Conservation (phyloP, 345 rosid species). For the Eucalyptus tenuipes region DNA sequence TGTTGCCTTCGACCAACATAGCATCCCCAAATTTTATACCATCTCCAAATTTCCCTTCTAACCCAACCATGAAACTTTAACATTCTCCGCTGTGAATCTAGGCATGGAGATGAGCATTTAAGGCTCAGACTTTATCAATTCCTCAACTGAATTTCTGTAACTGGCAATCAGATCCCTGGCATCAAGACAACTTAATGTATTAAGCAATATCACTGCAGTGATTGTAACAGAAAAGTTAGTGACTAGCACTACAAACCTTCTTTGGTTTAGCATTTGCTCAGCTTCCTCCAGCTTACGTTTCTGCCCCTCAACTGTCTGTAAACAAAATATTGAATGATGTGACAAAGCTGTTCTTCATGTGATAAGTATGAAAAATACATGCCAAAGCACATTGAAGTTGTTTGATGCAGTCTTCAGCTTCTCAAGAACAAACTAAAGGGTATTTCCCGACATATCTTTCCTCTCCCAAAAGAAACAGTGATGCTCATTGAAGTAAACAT, state of each 20-base stretch:
- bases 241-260: slow-evolving; percentile 24
- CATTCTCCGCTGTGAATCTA: not conserved
- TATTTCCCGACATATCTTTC: not conserved
- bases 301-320: slow-evolving; percentile 69
- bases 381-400: not conserved
- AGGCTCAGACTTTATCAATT: slow-evolving; percentile 37
- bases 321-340: not conserved
- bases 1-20: not conserved
- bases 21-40: not conserved
- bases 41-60: not conserved
- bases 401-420: not conserved
- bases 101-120: not conserved
- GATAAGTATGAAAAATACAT: not conserved
- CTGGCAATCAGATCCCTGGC: slow-evolving; percentile 55
- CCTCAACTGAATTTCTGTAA: slow-evolving; percentile 56
- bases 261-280: slow-evolving; percentile 40
- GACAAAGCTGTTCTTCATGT: not conserved
- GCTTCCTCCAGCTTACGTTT: slow-evolving; percentile 58
- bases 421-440: not conserved
- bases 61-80: not conserved
- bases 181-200: not conserved
- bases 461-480: not conserved
- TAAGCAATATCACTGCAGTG: not conserved
- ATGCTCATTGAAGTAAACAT: not conserved
- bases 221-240: not conserved